Conservation (phyloP, 192 early-diverging fungal genomes). For the Umbelopsis ramanniana region DNA sequence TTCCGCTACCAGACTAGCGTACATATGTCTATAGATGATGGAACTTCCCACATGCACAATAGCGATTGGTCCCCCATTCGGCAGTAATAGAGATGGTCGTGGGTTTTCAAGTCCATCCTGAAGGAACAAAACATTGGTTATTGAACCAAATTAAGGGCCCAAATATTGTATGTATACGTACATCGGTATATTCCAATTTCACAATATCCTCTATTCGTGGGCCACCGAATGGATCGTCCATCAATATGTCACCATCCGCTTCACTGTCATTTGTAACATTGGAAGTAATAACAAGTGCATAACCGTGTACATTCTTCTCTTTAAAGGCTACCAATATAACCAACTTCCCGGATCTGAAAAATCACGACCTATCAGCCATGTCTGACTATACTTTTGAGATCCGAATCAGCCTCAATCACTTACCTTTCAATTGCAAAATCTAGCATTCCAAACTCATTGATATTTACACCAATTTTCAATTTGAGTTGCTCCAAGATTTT, state of each 20-base stretch:
- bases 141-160: too few species aligned
- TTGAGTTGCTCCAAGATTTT: constrained; percentile 5
- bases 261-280: neutral
- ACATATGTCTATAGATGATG: neutral
- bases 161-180: neutral
- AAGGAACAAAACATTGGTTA: neutral
- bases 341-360: neutral
- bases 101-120: neutral
- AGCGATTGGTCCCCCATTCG: constrained; percentile 2
- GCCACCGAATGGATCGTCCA: neutral
- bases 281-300: neutral
- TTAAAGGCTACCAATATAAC: neutral
- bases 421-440: constrained; percentile 5
- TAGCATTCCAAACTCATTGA: neutral
- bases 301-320: neutral
- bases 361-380: neutral
- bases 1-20: neutral
- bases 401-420: neutral
- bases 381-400: too few species aligned
- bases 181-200: constrained; percentile 1
- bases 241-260: constrained; percentile 1
- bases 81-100: neutral
- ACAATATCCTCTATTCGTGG: neutral
- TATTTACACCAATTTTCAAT: neutral
- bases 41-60: neutral